Evolutionary conservation across 176 grass and related monocot species (phyloP).

Genomic region (Pontederia crassipes): DNA sequence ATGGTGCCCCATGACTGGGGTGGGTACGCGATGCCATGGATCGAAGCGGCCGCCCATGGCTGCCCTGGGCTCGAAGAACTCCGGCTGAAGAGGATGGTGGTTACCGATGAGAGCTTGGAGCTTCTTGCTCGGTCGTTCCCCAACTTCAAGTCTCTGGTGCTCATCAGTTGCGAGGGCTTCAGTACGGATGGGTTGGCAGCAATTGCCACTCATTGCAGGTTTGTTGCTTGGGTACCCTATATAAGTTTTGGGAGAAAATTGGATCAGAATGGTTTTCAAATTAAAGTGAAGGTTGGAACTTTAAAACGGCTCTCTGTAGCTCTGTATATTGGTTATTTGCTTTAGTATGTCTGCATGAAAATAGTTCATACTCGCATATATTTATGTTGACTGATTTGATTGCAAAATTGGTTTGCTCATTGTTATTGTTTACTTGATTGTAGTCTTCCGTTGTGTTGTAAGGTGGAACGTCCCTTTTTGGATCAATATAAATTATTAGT

Average conservation of each 20-base stretch:
- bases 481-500: too few relatives aligned
- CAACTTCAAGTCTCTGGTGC: slow-evolving; percentile 45
- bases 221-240: not conserved
- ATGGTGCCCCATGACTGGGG: slow-evolving; percentile 73
- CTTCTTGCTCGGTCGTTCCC: slow-evolving; percentile 52
- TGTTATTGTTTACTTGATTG: too few relatives aligned
- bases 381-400: too few relatives aligned
- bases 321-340: too few relatives aligned
- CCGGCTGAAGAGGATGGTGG: slow-evolving; percentile 76
- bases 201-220: slow-evolving; percentile 71
- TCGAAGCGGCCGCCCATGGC: slow-evolving; percentile 28
- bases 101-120: slow-evolving; percentile 55
- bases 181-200: slow-evolving; percentile 63
- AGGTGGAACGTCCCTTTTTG: too few relatives aligned
- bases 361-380: too few relatives aligned
- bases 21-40: slow-evolving; percentile 45
- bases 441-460: too few relatives aligned
- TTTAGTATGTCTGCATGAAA: too few relatives aligned
- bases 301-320: not conserved
- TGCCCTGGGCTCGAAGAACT: slow-evolving; percentile 53
- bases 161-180: slow-evolving; percentile 70
- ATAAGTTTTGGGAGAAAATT: not conserved
- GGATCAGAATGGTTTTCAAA: not conserved
- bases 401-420: too few relatives aligned
- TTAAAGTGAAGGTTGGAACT: not conserved